Evolutionary conservation across 1,284 basidiomycete species (phyloP), one percentile per base, ranked within the genome.

Genomic region (Microbotryum silenes-acaulis): DNA sequence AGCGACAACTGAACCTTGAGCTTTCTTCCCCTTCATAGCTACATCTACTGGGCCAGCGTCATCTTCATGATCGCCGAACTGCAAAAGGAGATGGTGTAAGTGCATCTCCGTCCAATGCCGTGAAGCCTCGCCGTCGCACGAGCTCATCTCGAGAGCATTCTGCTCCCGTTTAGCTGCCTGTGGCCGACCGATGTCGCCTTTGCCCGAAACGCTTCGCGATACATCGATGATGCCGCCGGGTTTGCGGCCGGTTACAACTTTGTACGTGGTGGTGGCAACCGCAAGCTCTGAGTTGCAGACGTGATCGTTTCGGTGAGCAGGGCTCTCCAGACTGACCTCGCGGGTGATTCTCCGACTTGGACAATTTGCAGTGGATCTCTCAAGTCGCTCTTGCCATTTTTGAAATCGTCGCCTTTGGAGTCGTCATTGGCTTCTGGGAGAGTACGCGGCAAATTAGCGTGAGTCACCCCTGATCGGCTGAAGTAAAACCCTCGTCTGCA

Each of bases 41-140:
- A 42, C 37, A 42, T 18, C 10, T 42, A 42, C 37, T 42, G 56
- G 51, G 45, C 56, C 7, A 56, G 46, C 12, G 55, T 53, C 48
- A 61, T 60, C 14, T 61, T 51, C 33, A 51, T 54, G 46, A 54
- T 59, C 21, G 65, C 65, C 3, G 51, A 62, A 23, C 59, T 62
- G 31, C 67, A 66, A 47, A 63, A 55, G 20, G 67, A 64, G 51
- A 64, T 66, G 60, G 59, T 64, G 37, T 42, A 42, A 16, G 37
- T 42, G 14, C 37, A 18, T 42, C 37, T 14, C 12, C 12, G 16
- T 42, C 5, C 37, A 42, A 42, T 42, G 14, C 31, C 31, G 31
- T 31, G 12, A 42, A 42, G 9, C 12, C 37, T 6, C 16, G 37
- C 16, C 14, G 31, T 42, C 9, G 6, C 37, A 14, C 6, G 12